Evolutionary conservation across 2,329 filamentous ascomycete species (phyloP).

Genomic region (Calonectria crousiana): DNA sequence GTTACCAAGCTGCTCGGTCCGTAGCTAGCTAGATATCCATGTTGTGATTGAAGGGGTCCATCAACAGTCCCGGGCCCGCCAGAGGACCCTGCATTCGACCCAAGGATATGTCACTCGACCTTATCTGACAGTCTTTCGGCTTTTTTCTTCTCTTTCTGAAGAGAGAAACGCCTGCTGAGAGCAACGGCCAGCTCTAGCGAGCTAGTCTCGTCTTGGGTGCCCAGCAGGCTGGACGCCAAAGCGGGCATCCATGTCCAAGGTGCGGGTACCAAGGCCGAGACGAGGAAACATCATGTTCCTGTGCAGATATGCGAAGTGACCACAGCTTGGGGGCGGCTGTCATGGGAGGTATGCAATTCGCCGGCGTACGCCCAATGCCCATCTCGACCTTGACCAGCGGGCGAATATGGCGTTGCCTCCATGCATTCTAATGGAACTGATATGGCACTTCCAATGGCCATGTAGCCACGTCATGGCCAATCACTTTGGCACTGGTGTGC

Average conservation of each 20-base stretch:
- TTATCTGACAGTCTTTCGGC: slow-evolving; percentile 1
- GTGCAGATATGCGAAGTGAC: slow-evolving; percentile 20
- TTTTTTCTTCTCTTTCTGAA: not conserved
- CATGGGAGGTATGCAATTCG: slow-evolving; percentile 12
- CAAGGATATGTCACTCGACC: not conserved
- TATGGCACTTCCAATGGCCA: not conserved
- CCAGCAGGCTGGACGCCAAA: not conserved
- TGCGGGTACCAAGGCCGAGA: not conserved
- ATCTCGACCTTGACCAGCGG: not conserved
- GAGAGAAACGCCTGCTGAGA: not conserved
- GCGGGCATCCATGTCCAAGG: not conserved
- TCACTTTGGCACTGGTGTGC: slow-evolving; percentile 4
- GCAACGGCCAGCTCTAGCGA: not conserved
- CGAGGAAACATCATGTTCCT: slow-evolving; percentile 8
- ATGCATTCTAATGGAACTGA: slow-evolving; percentile 24
- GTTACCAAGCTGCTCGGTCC: slow-evolving; percentile 11
- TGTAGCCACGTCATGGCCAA: slow-evolving; percentile 17
- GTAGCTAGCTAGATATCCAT: not conserved
- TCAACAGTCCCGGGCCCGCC: not conserved
- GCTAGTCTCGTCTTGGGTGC: not conserved
- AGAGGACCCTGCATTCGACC: slow-evolving; percentile 3
- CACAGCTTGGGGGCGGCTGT: not conserved
- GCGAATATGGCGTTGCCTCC: slow-evolving; percentile 7
- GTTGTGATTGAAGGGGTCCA: not conserved
- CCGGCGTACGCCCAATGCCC: slow-evolving; percentile 11